Conservation (phyloP, 2,329 filamentous ascomycete genomes). For the Aspergillus transmontanensis region DNA sequence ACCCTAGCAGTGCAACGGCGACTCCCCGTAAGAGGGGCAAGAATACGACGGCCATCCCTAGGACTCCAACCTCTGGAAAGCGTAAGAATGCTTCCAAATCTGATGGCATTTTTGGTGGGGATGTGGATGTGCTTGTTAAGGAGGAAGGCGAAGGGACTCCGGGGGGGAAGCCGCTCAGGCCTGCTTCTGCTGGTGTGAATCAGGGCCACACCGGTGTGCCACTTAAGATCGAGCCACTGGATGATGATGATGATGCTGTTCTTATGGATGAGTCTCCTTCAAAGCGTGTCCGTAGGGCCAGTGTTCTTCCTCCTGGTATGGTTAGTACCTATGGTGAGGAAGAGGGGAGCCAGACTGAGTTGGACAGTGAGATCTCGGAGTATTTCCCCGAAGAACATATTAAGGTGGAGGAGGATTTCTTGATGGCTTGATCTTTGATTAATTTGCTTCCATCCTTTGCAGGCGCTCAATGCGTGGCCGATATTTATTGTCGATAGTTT, state of each 20-base stretch:
- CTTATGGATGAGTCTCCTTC: constrained; percentile 7
- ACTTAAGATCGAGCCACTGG: constrained; percentile 5
- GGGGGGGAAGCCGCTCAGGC: constrained; percentile 5
- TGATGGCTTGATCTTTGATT: neutral
- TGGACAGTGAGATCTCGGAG: constrained; percentile 25
- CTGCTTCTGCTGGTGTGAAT: constrained; percentile 7
- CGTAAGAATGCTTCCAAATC: constrained; percentile 17
- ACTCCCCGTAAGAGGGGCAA: constrained; percentile 19
- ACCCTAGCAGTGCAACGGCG: constrained; percentile 6
- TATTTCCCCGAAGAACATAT: constrained; percentile 19
- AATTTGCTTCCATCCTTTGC: neutral
- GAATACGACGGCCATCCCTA: neutral
- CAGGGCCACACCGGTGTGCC: neutral
- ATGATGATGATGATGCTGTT: neutral
- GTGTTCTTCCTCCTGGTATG: constrained; percentile 19
- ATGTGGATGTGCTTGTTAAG: constrained; percentile 12
- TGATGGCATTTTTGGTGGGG: constrained; percentile 2
- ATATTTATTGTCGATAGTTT: neutral
- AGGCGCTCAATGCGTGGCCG: too few species aligned
- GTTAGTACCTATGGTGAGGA: constrained; percentile 17
- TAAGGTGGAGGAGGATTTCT: constrained; percentile 12
- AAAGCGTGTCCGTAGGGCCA: constrained; percentile 25
- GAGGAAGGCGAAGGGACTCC: constrained; percentile 10
- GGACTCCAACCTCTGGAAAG: constrained; percentile 20
- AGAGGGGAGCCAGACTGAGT: neutral